These are phyloP conservation scores for Cucumis cinereus DNA, from an alignment of 306 rosid species.

Conservation along the genomic window DNA sequence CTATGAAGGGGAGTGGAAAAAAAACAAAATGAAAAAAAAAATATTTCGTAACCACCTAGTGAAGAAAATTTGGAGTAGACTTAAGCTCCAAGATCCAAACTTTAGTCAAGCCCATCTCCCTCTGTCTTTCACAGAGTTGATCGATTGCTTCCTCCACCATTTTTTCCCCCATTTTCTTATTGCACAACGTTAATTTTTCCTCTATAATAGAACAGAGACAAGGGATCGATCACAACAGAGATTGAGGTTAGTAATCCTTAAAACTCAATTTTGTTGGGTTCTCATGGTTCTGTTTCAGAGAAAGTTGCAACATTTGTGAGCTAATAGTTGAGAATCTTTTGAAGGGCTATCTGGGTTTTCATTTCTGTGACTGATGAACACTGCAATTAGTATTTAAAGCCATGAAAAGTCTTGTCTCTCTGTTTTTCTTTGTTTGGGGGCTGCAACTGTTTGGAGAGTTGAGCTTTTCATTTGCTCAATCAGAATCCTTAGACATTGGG, in stretches of 20 bases:
- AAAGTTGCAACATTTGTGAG: not conserved
- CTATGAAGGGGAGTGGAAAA: not conserved
- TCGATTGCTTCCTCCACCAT: not conserved
- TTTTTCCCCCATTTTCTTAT: not conserved
- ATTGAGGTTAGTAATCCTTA: not conserved
- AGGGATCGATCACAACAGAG: not conserved
- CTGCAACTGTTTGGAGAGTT: not conserved
- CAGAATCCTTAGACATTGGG: not conserved
- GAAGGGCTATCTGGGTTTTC: not conserved
- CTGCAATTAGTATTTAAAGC: not conserved
- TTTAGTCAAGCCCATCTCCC: constrained; percentile 4
- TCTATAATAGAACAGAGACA: not conserved
- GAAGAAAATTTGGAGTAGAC: not conserved
- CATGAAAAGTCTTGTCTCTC: not conserved
- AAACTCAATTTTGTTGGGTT: not conserved
- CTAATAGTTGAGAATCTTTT: not conserved
- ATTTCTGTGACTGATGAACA: not conserved
- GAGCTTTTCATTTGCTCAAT: not conserved
- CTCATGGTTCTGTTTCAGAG: not conserved
- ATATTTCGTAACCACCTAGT: not conserved
- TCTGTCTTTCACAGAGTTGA: not conserved
- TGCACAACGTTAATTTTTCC: not conserved
- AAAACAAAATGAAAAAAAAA: not conserved
- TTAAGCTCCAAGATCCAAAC: not conserved
- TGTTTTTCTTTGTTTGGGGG: constrained; percentile 1